A percentile compares a stretch with the other conserved stretches of the same genome.
These are phyloP conservation scores for Pelargonium citronellum DNA, from an alignment of 441 rosid species.

Conservation along the genomic window DNA sequence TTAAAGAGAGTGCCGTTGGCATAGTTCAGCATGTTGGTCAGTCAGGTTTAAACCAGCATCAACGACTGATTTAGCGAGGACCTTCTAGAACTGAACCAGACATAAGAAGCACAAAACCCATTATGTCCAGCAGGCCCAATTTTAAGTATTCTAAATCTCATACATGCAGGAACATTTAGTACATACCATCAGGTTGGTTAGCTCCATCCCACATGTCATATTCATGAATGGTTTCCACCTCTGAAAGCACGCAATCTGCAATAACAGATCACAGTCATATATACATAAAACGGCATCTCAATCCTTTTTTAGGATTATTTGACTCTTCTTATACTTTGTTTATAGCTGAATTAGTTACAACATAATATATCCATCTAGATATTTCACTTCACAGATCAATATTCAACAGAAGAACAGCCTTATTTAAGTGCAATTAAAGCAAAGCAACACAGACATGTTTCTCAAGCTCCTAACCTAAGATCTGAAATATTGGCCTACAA, in stretches of 20 bases:
- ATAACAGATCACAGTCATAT: background rate
- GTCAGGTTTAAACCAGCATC: too few species aligned
- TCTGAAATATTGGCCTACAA: background rate
- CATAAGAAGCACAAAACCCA: background rate
- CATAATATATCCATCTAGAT: background rate
- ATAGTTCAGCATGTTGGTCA: too few species aligned
- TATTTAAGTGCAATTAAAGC: background rate
- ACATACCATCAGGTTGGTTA: background rate
- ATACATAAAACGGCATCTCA: too few species aligned
- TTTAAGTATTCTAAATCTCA: background rate
- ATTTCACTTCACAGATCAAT: background rate
- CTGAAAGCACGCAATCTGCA: background rate
- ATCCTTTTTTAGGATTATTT: too few species aligned
- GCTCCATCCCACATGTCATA: background rate
- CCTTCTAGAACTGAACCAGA: background rate
- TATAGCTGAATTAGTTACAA: too few species aligned
- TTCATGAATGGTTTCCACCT: slow-evolving; percentile 4
- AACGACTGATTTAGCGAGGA: too few species aligned
- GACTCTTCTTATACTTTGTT: too few species aligned
- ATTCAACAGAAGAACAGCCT: background rate
- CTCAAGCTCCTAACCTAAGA: background rate
- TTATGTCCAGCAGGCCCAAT: background rate
- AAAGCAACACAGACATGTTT: background rate
- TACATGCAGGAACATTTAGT: background rate
- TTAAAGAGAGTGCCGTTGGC: too few species aligned